These are phyloP conservation scores for Arachnomyces sp. DNA, from an alignment of 2,329 filamentous ascomycete species.

Conservation along the genomic window DNA sequence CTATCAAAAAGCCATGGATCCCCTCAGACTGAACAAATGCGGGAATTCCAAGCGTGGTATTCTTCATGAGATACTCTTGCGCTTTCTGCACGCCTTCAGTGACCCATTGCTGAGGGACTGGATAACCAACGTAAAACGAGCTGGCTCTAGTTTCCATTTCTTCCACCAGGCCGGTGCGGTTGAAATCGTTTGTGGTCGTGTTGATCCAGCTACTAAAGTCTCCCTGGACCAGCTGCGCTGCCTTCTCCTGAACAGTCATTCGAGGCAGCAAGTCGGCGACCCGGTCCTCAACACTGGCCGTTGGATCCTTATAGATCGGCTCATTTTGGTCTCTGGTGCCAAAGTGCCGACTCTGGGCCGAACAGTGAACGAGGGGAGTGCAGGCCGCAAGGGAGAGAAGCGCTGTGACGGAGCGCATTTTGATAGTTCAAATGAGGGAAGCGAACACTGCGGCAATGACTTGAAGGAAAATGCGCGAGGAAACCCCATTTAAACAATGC, in stretches of 20 bases:
- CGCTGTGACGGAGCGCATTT: no score
- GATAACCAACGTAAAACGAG: conserved; percentile 60
- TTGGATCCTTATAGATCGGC: conserved; percentile 54
- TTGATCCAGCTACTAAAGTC: conserved; percentile 70
- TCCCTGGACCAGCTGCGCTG: conserved; percentile 60
- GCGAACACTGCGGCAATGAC: no score
- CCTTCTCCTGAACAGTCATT: conserved; percentile 70
- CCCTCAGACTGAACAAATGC: conserved; percentile 67
- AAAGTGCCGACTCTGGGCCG: no score
- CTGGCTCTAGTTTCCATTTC: conserved; percentile 61
- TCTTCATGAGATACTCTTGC: conserved; percentile 61
- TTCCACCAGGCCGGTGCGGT: conserved; percentile 57
- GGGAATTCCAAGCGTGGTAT: conserved; percentile 63
- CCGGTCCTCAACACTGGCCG: conserved; percentile 55
- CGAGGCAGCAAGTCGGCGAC: conserved; percentile 60
- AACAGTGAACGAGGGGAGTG: no score
- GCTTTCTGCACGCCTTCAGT: conserved; percentile 55
- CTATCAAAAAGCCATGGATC: conserved; percentile 64
- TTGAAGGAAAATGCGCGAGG: no score
- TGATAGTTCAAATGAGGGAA: no score
- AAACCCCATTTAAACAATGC: no score
- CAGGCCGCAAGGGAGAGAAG: no score
- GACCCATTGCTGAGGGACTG: conserved; percentile 57
- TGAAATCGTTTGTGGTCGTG: conserved; percentile 58
- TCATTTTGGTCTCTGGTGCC: no score